Conservation (phyloP, 805 yeast species). For the Zygoascus flipseniorum region DNA sequence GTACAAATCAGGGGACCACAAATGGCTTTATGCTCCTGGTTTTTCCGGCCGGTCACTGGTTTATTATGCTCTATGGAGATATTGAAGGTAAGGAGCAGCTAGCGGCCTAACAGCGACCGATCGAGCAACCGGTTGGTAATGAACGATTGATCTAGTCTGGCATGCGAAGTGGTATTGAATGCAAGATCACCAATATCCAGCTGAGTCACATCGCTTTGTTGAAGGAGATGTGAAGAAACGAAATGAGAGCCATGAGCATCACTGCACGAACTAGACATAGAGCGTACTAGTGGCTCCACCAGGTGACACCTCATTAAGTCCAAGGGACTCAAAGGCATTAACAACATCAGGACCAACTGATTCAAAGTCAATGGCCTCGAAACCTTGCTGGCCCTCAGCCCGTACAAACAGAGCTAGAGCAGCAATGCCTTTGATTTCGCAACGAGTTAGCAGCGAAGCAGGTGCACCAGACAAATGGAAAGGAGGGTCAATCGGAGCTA, state of each 20-base stretch:
- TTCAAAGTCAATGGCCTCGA: constrained; percentile 20
- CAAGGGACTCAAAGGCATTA: constrained; percentile 2
- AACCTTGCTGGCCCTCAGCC: constrained; percentile 27
- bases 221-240: neutral
- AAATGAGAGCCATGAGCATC: neutral
- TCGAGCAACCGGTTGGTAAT: neutral
- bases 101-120: neutral
- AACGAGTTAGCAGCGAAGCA: constrained; percentile 25
- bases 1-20: constrained; percentile 69
- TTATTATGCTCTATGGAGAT: constrained; percentile 42
- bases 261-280: neutral
- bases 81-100: constrained; percentile 5
- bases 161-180: neutral
- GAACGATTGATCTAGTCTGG: neutral
- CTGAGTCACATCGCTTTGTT: neutral
- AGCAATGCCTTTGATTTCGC: constrained; percentile 16
- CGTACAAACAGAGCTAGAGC: constrained; percentile 22
- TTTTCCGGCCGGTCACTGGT: constrained; percentile 65
- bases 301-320: neutral
- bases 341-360: constrained; percentile 4
- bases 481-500: constrained; percentile 24
- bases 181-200: neutral
- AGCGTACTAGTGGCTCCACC: constrained; percentile 7
- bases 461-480: constrained; percentile 23
- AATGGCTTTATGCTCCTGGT: constrained; percentile 87